These are phyloP conservation scores for Alternaria sp. DNA, from an alignment of 2,329 filamentous ascomycete species.

Conservation along the genomic window DNA sequence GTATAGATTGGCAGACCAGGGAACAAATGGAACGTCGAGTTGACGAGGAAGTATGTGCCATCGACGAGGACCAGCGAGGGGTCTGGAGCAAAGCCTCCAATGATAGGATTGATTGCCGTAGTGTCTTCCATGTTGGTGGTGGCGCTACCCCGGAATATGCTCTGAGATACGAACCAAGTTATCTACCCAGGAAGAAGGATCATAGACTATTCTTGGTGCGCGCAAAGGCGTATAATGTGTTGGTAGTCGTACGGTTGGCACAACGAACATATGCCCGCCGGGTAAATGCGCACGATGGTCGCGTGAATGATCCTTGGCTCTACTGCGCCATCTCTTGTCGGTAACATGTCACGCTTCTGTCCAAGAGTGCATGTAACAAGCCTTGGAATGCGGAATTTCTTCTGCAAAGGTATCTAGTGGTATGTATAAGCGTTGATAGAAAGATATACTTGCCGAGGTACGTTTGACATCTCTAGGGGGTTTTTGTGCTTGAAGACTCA, in stretches of 20 bases:
- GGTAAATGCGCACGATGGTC: not conserved
- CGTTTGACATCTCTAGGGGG: not conserved
- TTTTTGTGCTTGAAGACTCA: not conserved
- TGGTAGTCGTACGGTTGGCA: not conserved
- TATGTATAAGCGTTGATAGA: not conserved
- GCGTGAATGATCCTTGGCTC: not conserved
- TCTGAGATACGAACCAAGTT: not conserved
- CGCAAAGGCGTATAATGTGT: not conserved
- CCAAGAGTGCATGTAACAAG: not conserved
- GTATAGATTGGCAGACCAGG: constrained; percentile 59
- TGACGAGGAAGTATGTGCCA: constrained; percentile 57
- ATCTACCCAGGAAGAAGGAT: not conserved
- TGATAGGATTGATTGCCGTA: constrained; percentile 36
- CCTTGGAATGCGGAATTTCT: not conserved
- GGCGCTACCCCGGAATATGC: not conserved
- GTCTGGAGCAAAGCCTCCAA: constrained; percentile 58
- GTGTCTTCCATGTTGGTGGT: not conserved
- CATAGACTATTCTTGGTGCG: not conserved
- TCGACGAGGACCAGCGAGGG: constrained; percentile 52
- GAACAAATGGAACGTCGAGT: constrained; percentile 59
- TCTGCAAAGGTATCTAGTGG: not conserved
- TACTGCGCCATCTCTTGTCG: not conserved
- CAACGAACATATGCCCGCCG: not conserved
- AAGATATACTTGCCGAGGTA: not conserved
- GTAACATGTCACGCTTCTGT: not conserved